Evolutionary conservation across 2,329 filamentous ascomycete genomes (phyloP).

Genomic region (Diplodia corticola): DNA sequence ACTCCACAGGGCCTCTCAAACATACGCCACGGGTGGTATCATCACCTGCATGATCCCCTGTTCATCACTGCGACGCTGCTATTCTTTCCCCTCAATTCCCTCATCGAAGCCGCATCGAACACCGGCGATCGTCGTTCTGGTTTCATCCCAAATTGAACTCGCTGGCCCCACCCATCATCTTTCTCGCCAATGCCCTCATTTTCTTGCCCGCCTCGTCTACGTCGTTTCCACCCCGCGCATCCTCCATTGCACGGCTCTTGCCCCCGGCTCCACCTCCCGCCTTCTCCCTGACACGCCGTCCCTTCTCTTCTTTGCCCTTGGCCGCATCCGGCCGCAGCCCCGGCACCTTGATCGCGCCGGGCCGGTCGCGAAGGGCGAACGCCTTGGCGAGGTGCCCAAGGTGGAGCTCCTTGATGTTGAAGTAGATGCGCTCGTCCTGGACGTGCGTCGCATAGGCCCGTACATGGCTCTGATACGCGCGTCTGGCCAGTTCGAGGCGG

Average conservation of each 20-base stretch:
- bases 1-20: not conserved
- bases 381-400: conserved; percentile 92
- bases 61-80: not conserved
- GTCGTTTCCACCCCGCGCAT: conserved; percentile 33
- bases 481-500: conserved; percentile 76
- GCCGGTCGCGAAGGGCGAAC: conserved; percentile 85
- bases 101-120: not conserved
- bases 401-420: conserved; percentile 89
- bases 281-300: conserved; percentile 37
- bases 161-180: conserved; percentile 49
- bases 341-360: conserved; percentile 69
- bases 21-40: not conserved
- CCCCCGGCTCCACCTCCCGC: not conserved
- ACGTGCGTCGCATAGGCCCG: conserved; percentile 94
- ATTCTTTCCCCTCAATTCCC: not conserved
- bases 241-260: not conserved
- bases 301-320: conserved; percentile 39
- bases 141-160: conserved; percentile 68
- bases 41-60: not conserved
- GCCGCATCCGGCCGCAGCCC: conserved; percentile 41
- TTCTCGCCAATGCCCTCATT: conserved; percentile 37
- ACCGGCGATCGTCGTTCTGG: not conserved
- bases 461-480: conserved; percentile 88
- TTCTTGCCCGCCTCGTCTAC: conserved; percentile 60
- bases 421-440: conserved; percentile 78